Conservation (phyloP, 202 grass and related monocot species). For the Setaria viridis region DNA sequence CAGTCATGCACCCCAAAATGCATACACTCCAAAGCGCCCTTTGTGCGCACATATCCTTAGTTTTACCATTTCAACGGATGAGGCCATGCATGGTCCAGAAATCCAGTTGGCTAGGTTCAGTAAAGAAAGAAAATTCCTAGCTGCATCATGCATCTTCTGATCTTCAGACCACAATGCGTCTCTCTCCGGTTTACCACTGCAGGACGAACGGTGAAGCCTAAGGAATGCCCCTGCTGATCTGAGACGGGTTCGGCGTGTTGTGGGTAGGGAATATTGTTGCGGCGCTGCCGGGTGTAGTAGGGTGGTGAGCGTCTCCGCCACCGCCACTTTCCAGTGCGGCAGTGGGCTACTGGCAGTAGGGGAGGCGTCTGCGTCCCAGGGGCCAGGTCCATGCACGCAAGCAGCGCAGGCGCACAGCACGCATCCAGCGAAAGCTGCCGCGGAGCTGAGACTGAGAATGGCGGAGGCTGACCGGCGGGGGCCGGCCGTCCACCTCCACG, state of each 20-base stretch:
- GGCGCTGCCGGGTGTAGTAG: too few species aligned
- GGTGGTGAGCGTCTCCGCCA: neutral
- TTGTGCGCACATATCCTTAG: too few species aligned
- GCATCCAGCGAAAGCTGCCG: conserved; percentile 18
- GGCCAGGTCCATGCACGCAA: neutral
- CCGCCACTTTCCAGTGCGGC: neutral
- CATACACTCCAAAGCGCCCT: neutral
- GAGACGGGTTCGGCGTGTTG: conserved; percentile 6
- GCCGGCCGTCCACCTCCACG: neutral
- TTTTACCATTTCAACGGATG: neutral
- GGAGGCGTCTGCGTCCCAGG: neutral
- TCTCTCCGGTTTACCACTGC: neutral
- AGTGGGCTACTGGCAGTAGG: neutral
- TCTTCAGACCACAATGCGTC: neutral
- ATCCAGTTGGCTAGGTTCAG: neutral
- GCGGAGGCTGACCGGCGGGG: neutral
- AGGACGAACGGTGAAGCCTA: neutral
- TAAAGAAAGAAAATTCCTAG: neutral
- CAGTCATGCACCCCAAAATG: neutral
- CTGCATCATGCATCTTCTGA: neutral
- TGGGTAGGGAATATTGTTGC: neutral
- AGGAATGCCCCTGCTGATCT: neutral
- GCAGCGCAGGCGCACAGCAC: neutral
- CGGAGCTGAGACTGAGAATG: neutral
- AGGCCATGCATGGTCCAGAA: neutral